A percentile compares a stretch with the other conserved stretches of the same genome.
phyloP scores from a whole-genome alignment of 257 asterid species.

The Solanum bukasovii region DNA sequence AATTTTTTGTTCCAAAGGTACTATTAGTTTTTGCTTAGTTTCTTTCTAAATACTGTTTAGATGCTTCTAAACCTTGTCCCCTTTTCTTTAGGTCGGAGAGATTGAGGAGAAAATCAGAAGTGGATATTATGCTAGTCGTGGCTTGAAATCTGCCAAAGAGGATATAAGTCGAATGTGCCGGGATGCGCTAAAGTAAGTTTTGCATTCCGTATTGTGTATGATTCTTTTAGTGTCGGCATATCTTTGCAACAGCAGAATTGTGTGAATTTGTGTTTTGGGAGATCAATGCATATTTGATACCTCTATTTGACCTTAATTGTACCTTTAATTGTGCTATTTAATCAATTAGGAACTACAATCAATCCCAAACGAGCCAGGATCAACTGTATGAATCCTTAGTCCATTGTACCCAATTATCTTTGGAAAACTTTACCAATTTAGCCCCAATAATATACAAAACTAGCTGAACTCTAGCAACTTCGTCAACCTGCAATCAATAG shows the following conservation, averaged over 20 bases:
- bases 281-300: background rate
- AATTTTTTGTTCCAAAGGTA: slow-evolving; percentile 87
- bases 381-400: background rate
- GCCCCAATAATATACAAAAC: background rate
- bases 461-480: background rate
- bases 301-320: background rate
- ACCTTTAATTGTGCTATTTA: background rate
- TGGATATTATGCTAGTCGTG: slow-evolving; percentile 82
- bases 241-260: background rate
- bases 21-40: background rate
- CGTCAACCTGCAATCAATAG: background rate
- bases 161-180: slow-evolving; percentile 88
- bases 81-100: slow-evolving; percentile 56
- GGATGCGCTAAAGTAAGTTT: slow-evolving; percentile 85
- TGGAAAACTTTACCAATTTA: background rate
- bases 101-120: slow-evolving; percentile 69
- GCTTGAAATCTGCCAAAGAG: slow-evolving; percentile 74
- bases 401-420: background rate
- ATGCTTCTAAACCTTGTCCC: background rate
- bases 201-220: background rate
- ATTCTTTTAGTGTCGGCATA: background rate
- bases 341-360: background rate
- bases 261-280: background rate
- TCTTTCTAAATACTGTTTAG: background rate
- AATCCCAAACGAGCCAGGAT: background rate